Evolutionary conservation across 257 asterid species (phyloP).

Genomic region (Solanum piurae): DNA sequence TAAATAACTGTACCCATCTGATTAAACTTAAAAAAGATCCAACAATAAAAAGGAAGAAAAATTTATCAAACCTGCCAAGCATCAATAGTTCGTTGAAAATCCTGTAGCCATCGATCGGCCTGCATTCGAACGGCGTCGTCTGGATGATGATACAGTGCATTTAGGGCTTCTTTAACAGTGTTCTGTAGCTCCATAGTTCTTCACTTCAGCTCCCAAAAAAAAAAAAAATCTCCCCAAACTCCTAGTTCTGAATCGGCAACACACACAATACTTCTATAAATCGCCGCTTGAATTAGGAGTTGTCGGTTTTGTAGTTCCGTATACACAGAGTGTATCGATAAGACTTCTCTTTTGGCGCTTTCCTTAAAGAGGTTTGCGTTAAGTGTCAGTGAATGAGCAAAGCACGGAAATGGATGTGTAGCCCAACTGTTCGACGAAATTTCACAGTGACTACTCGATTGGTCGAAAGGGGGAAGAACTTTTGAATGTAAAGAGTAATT

Average conservation of each 20-base stretch:
- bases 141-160: constrained; percentile 90
- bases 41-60: neutral
- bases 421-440: neutral
- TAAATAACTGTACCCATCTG: neutral
- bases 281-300: neutral
- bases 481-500: neutral
- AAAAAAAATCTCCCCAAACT: neutral
- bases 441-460: neutral
- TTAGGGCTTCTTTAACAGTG: constrained; percentile 98
- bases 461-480: neutral
- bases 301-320: neutral
- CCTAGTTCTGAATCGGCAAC: constrained; percentile 6
- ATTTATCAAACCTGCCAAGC: constrained; percentile 85
- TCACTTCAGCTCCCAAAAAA: neutral
- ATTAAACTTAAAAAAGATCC: neutral
- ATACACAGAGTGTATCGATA: neutral
- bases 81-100: constrained; percentile 86
- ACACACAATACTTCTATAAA: neutral
- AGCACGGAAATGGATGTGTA: neutral
- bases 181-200: constrained; percentile 79
- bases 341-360: neutral
- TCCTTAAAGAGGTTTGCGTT: neutral
- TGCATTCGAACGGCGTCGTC: constrained; percentile 90
- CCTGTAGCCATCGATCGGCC: constrained; percentile 98
- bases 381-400: neutral